These are phyloP conservation scores for Kurtzmaniella quercitrusa DNA, from an alignment of 1,139 yeast genomes.

Conservation along the genomic window DNA sequence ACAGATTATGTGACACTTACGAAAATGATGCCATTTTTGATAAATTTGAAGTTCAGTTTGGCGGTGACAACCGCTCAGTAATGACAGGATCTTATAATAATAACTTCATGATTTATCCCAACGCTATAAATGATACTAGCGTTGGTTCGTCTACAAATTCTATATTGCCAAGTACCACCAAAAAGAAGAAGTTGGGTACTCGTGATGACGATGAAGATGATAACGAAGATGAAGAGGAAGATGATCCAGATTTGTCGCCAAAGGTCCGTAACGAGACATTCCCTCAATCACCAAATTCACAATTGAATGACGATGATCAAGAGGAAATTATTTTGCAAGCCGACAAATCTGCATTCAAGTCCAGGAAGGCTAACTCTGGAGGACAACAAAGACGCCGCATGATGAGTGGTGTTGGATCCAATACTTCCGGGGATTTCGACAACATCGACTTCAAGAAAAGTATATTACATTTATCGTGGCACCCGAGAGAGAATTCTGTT, in stretches of 20 bases:
- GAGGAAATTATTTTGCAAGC: constrained; percentile 86
- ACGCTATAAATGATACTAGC: constrained; percentile 42
- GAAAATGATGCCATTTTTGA: constrained; percentile 98
- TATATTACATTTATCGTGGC: constrained; percentile 96
- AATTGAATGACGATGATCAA: constrained; percentile 53
- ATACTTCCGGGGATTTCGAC: constrained; percentile 57
- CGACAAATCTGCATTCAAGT: constrained; percentile 94
- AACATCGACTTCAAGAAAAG: constrained; percentile 92
- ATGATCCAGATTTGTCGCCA: constrained; percentile 35
- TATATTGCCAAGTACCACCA: constrained; percentile 6
- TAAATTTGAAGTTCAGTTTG: constrained; percentile 93
- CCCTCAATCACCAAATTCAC: constrained; percentile 35
- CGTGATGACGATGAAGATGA: constrained; percentile 29
- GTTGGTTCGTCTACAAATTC: constrained; percentile 1
- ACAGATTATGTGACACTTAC: constrained; percentile 91
- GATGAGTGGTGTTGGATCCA: constrained; percentile 40
- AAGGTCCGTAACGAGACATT: constrained; percentile 18
- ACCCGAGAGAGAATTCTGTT: constrained; percentile 92
- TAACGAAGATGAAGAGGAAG: constrained; percentile 41
- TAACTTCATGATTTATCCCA: constrained; percentile 95
- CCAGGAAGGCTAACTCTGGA: constrained; percentile 51
- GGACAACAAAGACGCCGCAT: constrained; percentile 37
- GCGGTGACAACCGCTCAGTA: constrained; percentile 88
- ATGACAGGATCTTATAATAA: constrained; percentile 98
- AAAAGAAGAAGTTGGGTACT: constrained; percentile 9